phyloP scores from a whole-genome alignment of 495 filamentous ascomycete species.

The Aspergillus egyptiacus region DNA sequence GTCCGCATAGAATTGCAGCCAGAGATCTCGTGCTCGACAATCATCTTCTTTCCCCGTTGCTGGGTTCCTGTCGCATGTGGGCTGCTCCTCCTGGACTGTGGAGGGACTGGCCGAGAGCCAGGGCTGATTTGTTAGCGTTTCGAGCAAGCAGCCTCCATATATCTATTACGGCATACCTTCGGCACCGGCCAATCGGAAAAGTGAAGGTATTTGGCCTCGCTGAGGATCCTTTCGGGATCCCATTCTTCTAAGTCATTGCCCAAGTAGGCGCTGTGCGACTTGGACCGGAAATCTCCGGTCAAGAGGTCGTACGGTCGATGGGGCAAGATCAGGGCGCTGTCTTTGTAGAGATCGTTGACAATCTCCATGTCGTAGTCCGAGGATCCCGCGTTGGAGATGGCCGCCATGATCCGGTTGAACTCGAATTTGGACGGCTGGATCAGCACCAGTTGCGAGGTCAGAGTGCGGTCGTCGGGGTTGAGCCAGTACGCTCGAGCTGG shows the following conservation, averaged over 20 bases:
- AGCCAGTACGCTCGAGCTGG: no score
- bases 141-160: no score
- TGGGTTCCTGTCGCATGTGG: no score
- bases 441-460: slow-evolving; percentile 52
- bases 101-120: no score
- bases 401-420: slow-evolving; percentile 42
- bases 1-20: slow-evolving; percentile 4
- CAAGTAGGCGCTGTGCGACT: slow-evolving; percentile 49
- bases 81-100: no score
- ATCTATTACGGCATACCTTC: no score
- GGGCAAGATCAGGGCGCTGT: slow-evolving; percentile 56
- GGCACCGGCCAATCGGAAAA: no score
- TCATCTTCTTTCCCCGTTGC: not conserved
- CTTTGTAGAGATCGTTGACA: slow-evolving; percentile 51
- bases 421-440: slow-evolving; percentile 46
- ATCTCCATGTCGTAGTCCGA: slow-evolving; percentile 61
- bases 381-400: slow-evolving; percentile 19
- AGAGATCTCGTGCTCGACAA: slow-evolving; percentile 6
- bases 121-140: no score
- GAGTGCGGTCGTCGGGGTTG: slow-evolving; percentile 18
- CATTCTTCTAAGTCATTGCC: slow-evolving; percentile 49
- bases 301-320: slow-evolving; percentile 59
- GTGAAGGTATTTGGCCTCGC: slow-evolving; percentile 46
- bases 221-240: slow-evolving; percentile 51
- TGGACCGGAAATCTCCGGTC: slow-evolving; percentile 55